Evolutionary conservation across 495 filamentous ascomycete genomes (phyloP), one percentile per base, ranked within the genome.

Genomic region (Penicillium desertorum): DNA sequence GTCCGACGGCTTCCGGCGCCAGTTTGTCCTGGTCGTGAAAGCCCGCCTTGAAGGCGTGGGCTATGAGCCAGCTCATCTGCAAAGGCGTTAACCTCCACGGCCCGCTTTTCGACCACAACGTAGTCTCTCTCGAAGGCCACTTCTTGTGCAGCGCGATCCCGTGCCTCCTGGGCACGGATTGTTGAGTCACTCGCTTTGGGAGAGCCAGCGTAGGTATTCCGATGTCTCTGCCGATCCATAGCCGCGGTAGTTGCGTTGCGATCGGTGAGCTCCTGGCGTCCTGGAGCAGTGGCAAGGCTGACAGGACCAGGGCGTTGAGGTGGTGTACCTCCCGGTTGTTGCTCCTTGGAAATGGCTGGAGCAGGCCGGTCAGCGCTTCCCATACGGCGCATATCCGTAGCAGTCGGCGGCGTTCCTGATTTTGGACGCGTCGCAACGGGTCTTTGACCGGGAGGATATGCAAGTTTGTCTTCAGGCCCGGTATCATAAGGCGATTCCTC

Each of bases 1-100:
- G 88, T 84, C 63, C 92, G 86, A n/a, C 91, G 86, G 46, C 81
- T 65, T 52, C 87, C 78, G 9, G 76, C 69, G 42, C 79, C 79
- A 44, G 69, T 56, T 25, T 74, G 78, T 5, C 67, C 65, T 27
- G 70, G 61, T 32, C 76, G 73, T 34, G 66, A 32, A 32, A 72
- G 67, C 0, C 76, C 72, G 9, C 73, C 69, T 46, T 76, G 76
- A 54, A 86, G 81, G 39, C 79, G 77, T 30, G 87, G 87, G 56
- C 89, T 90, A 45, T 90, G 85, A 17, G 90, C 91, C 60, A 98
- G 75, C 70, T 98, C 92, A 67, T 98, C 94, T 9, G 94, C 94
- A 67, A 98, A 90, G 4, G 94, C 93, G 74, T 98, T 97, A 27
- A 98, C 93, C 70, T 97, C 91, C 4, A 98, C 92, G 8, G 88